Evolutionary conservation across 768 basidiomycete species (phyloP), one percentile per base, ranked within the genome.

Genomic region (Lactifluus pinguis): DNA sequence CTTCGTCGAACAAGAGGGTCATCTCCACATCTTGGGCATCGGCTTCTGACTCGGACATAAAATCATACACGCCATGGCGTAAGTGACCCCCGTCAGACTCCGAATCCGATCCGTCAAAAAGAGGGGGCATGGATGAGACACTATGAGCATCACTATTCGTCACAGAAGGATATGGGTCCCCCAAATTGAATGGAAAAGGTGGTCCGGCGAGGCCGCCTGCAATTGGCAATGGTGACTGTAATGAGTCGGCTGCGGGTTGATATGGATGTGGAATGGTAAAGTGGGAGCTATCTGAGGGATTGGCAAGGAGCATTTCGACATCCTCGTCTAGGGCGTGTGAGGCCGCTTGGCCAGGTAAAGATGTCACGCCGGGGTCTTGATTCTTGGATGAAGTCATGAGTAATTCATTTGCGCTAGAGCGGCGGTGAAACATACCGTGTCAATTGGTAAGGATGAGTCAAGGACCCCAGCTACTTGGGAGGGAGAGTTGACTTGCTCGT

Each of bases 1-100:
- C 61, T 3, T 63, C 57, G 14, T 61, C 63, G 21, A 38, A 7
- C 2, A 53, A 42, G 19, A 63, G 62, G 6, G 52, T 41, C 65
- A 66, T 66, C 55, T 66, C 65, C 6, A 66, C 63, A 19, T 66
- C 65, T 29, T 49, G 38, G 41, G 65, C 65, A 57, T 66, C 65
- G 25, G 25, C 57, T 15, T 63, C 62, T 21, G 63, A 64, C 9
- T 64, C 60, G 30, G 63, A 64, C 51, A 49, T 62, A 29, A 41
- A 42, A 29, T 64, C 63, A 15, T 64, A 44, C 29, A 25, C 51
- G 42, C 39, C 32, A 13, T 5, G n/a, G 38, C 11, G 47, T 38
- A 58, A 5, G 29, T 53, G 38, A 50, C 57, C 45, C 34, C 53
- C 63, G 10, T 60, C 65, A 42, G 30, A 61, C 47, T 59, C 63